phyloP scores from a whole-genome alignment of 2,329 filamentous ascomycete species.

The Paecilomyces dactylethromorphus region DNA sequence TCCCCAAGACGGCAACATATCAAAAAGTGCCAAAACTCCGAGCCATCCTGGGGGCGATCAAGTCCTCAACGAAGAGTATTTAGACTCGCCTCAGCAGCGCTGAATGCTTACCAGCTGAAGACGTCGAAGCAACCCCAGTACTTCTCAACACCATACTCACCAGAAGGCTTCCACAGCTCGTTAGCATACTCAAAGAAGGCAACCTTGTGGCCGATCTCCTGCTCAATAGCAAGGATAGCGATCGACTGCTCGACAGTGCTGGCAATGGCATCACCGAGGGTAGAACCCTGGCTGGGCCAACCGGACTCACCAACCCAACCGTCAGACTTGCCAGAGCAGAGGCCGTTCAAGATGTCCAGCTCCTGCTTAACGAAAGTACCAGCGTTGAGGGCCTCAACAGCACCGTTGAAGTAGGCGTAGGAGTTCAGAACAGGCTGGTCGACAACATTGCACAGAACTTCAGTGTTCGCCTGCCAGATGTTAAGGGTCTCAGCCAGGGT shows the following conservation, averaged over 20 bases:
- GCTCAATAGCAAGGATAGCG: constrained; percentile 66
- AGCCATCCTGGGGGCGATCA: not conserved
- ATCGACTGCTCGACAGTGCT: constrained; percentile 58
- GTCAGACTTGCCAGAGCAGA: constrained; percentile 62
- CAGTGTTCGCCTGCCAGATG: constrained; percentile 59
- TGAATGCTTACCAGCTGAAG: constrained; percentile 25
- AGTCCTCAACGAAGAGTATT: not conserved
- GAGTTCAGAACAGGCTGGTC: constrained; percentile 93
- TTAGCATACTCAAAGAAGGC: constrained; percentile 78
- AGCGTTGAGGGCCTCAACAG: constrained; percentile 60
- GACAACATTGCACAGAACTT: constrained; percentile 61
- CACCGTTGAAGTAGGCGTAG: constrained; percentile 53
- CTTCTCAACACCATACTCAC: constrained; percentile 67
- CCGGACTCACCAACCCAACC: constrained; percentile 82
- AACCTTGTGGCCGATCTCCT: constrained; percentile 58
- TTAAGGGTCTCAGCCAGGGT: constrained; percentile 84
- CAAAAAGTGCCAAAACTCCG: not conserved
- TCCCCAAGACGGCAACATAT: not conserved
- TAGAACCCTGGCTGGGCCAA: constrained; percentile 67
- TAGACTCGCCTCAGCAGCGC: not conserved
- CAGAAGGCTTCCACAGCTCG: constrained; percentile 74
- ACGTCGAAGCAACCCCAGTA: constrained; percentile 63
- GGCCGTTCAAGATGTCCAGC: constrained; percentile 61
- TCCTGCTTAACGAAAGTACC: constrained; percentile 71
- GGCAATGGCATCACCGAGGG: constrained; percentile 69